Conservation (phyloP, 164 flowering plant species). For the Magnolia kwangsiensis region DNA sequence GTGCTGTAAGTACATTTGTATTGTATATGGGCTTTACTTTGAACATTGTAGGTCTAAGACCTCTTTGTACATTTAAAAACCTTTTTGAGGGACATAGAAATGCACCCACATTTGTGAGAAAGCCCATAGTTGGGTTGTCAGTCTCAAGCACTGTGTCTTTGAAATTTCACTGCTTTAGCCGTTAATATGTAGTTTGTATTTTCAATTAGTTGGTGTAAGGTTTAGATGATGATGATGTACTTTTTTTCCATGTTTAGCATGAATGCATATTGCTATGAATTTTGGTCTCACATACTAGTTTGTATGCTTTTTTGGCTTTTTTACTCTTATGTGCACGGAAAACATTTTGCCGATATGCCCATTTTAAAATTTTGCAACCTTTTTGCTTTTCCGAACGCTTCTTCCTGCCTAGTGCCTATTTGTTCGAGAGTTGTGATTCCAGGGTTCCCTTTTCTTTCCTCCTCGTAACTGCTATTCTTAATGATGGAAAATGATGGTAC, state of each 20-base stretch:
- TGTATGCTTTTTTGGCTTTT: not conserved
- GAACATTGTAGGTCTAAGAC: not conserved
- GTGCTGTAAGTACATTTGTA: conserved; percentile 48
- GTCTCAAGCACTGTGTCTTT: not conserved
- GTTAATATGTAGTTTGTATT: not conserved
- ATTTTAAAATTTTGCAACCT: too few species aligned
- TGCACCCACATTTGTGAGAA: not conserved
- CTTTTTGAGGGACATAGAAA: not conserved
- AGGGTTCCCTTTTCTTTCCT: too few species aligned
- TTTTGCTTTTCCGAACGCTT: too few species aligned
- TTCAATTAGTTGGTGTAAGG: too few species aligned
- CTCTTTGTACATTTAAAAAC: not conserved
- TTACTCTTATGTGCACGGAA: not conserved
- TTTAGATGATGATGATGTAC: too few species aligned
- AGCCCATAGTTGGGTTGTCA: not conserved
- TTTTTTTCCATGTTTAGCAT: not conserved
- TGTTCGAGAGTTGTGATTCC: too few species aligned
- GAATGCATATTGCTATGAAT: conserved; percentile 1
- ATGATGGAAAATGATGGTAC: too few species aligned
- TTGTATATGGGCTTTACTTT: not conserved
- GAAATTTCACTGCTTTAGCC: not conserved
- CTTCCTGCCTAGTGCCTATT: too few species aligned
- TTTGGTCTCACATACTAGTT: not conserved
- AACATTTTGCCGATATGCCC: too few species aligned
- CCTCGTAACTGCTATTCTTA: too few species aligned